Evolutionary conservation across 73 alveolate species (phyloP).

Genomic region (Tetrahymena thermophila): DNA sequence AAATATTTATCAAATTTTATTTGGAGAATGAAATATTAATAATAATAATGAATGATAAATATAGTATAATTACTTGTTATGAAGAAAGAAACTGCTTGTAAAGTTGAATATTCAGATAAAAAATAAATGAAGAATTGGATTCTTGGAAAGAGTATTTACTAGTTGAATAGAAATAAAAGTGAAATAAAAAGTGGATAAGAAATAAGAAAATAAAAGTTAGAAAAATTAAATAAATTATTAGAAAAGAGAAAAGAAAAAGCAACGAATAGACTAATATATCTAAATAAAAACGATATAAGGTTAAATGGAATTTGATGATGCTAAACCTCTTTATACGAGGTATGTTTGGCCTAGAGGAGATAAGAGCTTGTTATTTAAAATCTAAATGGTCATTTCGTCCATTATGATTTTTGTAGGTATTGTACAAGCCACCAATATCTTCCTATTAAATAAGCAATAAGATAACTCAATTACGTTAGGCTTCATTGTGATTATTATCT

Average conservation of each 20-base stretch:
- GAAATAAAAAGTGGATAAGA: neutral
- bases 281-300: neutral
- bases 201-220: neutral
- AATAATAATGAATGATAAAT: too few relatives aligned
- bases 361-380: neutral
- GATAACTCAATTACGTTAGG: neutral
- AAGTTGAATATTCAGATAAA: neutral
- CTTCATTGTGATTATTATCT: neutral
- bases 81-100: neutral
- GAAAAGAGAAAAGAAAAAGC: conserved; percentile 1
- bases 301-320: neutral
- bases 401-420: neutral
- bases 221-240: neutral
- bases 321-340: neutral
- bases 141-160: neutral
- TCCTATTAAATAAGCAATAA: neutral
- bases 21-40: neutral
- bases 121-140: neutral
- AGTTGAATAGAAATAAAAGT: neutral
- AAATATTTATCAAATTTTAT: neutral
- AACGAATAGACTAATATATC: neutral
- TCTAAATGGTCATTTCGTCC: neutral
- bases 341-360: neutral
- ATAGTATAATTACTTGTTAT: too few relatives aligned
- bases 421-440: neutral